Conservation (phyloP, 106 monocot species). For the Acanthochlamys bracteata region DNA sequence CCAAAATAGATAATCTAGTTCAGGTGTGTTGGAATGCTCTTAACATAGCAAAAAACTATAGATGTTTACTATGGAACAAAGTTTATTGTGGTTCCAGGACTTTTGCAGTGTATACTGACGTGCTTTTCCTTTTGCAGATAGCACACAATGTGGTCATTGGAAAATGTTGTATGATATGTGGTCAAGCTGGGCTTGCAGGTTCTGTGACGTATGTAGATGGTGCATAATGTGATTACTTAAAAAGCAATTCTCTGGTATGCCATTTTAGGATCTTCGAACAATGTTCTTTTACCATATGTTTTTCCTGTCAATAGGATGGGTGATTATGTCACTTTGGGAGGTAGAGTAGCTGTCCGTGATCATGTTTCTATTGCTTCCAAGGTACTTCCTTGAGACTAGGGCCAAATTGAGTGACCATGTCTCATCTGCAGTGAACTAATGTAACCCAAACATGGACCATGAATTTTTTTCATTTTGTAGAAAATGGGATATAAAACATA, state of each 20-base stretch:
- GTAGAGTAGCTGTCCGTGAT: conserved; percentile 69
- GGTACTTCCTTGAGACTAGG: conserved; percentile 23
- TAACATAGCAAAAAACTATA: neutral
- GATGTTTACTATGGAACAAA: neutral
- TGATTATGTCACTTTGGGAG: conserved; percentile 84
- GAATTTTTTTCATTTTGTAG: neutral
- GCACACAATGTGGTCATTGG: conserved; percentile 92
- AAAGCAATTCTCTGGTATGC: neutral
- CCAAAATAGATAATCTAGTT: conserved; percentile 95
- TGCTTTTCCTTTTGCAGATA: conserved; percentile 46
- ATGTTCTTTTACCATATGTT: neutral
- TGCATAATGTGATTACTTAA: neutral
- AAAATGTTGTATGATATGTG: conserved; percentile 83
- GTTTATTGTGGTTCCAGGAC: neutral
- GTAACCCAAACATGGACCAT: too few species aligned
- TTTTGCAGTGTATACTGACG: neutral
- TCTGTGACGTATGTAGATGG: conserved; percentile 67
- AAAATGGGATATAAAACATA: too few species aligned
- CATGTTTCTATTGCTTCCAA: conserved; percentile 91
- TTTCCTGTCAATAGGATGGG: conserved; percentile 47
- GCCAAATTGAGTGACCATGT: neutral
- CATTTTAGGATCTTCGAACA: neutral
- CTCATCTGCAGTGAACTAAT: neutral
- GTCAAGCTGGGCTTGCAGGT: conserved; percentile 98
- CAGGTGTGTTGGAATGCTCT: conserved; percentile 33